Evolutionary conservation across 352 stramenopile genomes (phyloP).

Genomic region (Phytopythium boreale): DNA sequence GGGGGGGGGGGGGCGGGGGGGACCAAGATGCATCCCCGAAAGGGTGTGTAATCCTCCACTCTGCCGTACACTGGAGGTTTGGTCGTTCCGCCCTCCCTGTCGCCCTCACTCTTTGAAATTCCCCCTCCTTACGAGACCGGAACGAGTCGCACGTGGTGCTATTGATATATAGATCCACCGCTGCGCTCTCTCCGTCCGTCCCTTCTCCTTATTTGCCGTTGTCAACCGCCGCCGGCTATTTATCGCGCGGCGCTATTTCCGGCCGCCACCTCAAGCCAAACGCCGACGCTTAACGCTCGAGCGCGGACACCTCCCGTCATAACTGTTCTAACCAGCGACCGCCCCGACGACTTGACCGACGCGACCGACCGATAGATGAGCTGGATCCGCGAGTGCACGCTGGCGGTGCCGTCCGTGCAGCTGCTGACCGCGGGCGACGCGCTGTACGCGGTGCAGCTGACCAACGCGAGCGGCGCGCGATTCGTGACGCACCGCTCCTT

Average conservation of each 20-base stretch:
- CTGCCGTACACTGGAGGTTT: background rate
- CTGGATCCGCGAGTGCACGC: slow-evolving; percentile 29
- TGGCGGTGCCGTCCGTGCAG: slow-evolving; percentile 30
- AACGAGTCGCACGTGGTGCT: background rate
- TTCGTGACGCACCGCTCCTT: slow-evolving; percentile 38
- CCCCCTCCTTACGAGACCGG: background rate
- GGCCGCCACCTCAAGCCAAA: too few species aligned
- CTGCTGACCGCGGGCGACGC: slow-evolving; percentile 22
- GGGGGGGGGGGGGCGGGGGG: background rate
- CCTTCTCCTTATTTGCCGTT: too few species aligned
- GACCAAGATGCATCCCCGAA: slow-evolving; percentile 5
- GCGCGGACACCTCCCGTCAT: background rate
- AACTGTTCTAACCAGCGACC: slow-evolving; percentile 4
- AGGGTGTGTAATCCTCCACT: slow-evolving; percentile 7
- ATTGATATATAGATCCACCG: background rate
- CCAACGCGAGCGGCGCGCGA: slow-evolving; percentile 17
- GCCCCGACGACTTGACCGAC: background rate
- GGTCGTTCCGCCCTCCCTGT: background rate
- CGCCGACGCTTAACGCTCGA: background rate
- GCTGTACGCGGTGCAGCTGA: slow-evolving; percentile 29
- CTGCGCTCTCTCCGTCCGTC: too few species aligned
- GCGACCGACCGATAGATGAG: slow-evolving; percentile 19
- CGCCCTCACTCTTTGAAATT: background rate
- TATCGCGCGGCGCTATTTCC: too few species aligned
- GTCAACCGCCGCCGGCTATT: too few species aligned